phyloP scores from a whole-genome alignment of 441 rosid species.

The Sinapis alba region DNA sequence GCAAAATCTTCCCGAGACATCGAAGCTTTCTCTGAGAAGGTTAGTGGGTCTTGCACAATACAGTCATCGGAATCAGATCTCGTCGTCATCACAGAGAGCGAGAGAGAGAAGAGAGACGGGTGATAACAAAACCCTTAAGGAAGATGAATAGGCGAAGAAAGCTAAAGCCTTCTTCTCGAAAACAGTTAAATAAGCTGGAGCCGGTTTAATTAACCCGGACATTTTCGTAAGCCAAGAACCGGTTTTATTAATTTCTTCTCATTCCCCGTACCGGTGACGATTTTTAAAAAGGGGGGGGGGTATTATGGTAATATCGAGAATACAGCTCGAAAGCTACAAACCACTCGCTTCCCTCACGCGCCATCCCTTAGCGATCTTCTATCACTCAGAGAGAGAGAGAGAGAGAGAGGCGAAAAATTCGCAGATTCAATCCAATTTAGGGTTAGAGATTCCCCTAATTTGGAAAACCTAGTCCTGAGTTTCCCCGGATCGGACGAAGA shows the following conservation, averaged over 20 bases:
- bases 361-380: conserved; percentile 37
- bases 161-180: neutral
- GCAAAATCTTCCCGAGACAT: neutral
- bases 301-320: neutral
- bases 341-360: conserved; percentile 47
- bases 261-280: neutral
- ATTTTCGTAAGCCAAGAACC: neutral
- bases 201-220: conserved; percentile 20
- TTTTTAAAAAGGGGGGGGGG: neutral
- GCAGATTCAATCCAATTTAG: conserved; percentile 42
- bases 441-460: conserved; percentile 47
- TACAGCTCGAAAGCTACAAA: conserved; percentile 28
- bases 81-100: conserved; percentile 13
- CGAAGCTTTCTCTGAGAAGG: neutral
- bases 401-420: conserved; percentile 33
- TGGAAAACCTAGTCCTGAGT: conserved; percentile 28
- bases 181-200: neutral
- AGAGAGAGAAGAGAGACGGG: neutral
- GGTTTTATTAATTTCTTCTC: neutral
- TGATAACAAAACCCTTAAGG: neutral
- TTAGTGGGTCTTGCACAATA: neutral
- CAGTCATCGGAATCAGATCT: conserved; percentile 25
- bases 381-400: conserved; percentile 27
- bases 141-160: neutral
- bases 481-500: conserved; percentile 29